Evolutionary conservation across 202 grass and related monocot species (phyloP), one percentile per base, ranked within the genome.

Genomic region (Panicum virgatum): DNA sequence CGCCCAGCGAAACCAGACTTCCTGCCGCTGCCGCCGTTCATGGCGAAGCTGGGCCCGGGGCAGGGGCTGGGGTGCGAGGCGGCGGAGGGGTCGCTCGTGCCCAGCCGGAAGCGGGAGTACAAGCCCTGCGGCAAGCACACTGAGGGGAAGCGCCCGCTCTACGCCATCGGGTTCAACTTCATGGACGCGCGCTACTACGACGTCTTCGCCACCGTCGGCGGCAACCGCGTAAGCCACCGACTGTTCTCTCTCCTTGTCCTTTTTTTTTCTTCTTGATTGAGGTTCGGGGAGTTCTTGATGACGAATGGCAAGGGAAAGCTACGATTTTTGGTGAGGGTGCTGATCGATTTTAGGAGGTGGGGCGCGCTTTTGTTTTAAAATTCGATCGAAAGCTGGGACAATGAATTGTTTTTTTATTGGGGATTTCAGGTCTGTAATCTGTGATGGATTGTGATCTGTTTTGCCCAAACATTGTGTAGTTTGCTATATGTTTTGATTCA

Each of bases 81-180:
- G 74, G 92, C 89, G 64, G 86, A 85, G 67, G 96, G 96, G 12
- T 95, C 77, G 62, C 76, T 95, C 34, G 86, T 57, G 73, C 64
- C 92, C 54, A 87, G 69, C 66, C 83, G 84, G 80, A 91, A 90
- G 82, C 69, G 87, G 36, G 96, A 95, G 70, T 98, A 98, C 62
- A 92, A 91, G 81, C 82, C 89, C 27, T 93, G 84, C 87, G 94
- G 89, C 70, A 92, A 86, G 81, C 85, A 91, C 63, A 81, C 88
- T 23, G 96, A 98, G 87, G 96, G 95, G 52, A 95, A 95, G 85
- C 79, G 88, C 52, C 96, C 96, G 57, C 92, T 98, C 73, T 98
- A 98, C 52, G 96, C 90, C 76, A 98, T 98, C 79, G 85, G 80
- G 46, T 98, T 98, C 82, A 98, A 98, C 82, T 98, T 98, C 89